Evolutionary conservation across 177 flowering plant species (phyloP), one percentile per base, ranked within the genome.

Genomic region (Vitis hybrid): DNA sequence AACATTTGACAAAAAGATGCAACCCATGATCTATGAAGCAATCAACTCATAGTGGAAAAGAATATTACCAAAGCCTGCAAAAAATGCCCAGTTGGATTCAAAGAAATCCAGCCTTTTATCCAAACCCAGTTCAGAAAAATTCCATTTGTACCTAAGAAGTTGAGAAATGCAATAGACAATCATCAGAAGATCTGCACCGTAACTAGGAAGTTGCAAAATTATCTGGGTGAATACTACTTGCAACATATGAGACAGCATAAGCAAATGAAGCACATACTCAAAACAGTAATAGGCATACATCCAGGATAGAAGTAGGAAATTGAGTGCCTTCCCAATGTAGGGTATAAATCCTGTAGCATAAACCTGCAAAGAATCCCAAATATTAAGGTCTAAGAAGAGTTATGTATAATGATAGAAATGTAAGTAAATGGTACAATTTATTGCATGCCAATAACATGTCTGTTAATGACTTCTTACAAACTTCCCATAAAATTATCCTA

Each of bases 251-350:
- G 66, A 65, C 48, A 66, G 30, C 11, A 57, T 11, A 17, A 40
- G 21, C 10, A 69, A 60, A 51, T 67, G 52, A 21, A 70, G 8
- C 60, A 86, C 98, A 60, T 89, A 93, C 99, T 95, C 98, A 59
- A 93, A 95, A 75, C 97, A 87, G 68, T 93, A 95, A 71, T 93
- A 95, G 57, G 97, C 96, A 82, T 95, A 95, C 97, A 93, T 86
- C 98, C 98, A 95, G 35, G 97, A 88, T 65, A 93, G 90, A 52
- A 95, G 90, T 52, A 93, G 58, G 75, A 95, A 90, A 78, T 90
- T 87, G 56, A 95, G 78, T 51, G 81, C 75, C 86, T 89, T 93
- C 60, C 99, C 99, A 64, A 89, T 64, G 35, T 75, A 86, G 12
- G 98, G 98, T 72, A 95, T 75, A 72, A 79, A 87, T 24, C 91